These are phyloP conservation scores for Coemansia sp. DNA, from an alignment of 192 early-diverging fungal genomes.

Conservation along the genomic window DNA sequence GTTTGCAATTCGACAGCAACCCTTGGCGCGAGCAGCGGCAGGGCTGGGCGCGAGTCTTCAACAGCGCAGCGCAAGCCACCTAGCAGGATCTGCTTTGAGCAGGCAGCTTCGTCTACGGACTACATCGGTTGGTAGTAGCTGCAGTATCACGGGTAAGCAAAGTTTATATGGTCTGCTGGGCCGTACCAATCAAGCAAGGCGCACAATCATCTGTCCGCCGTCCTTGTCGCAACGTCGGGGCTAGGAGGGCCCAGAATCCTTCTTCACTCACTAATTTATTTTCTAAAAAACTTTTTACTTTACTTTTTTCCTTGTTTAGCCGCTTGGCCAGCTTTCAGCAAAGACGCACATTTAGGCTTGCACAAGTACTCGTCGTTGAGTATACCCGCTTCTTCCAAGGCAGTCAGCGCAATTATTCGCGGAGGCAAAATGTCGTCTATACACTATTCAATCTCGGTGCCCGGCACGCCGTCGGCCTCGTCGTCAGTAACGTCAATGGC, in stretches of 20 bases:
- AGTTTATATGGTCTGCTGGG: background rate
- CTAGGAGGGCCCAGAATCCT: background rate
- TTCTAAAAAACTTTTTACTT: background rate
- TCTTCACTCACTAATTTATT: background rate
- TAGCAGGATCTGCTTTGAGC: conserved; percentile 1
- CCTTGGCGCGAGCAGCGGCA: background rate
- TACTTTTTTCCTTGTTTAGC: background rate
- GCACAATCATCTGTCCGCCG: background rate
- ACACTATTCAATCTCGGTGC: conserved; percentile 45
- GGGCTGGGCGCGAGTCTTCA: background rate
- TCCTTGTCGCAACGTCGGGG: background rate
- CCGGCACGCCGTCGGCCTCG: conserved; percentile 31
- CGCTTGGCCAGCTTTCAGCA: conserved; percentile 7
- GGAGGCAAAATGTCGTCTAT: conserved; percentile 22
- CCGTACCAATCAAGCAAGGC: background rate
- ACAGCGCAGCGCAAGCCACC: background rate
- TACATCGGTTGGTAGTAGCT: background rate
- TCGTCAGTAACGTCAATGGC: conserved; percentile 33
- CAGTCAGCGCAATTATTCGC: conserved; percentile 3
- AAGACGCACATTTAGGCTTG: background rate
- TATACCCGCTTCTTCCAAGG: background rate
- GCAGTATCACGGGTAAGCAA: conserved; percentile 11
- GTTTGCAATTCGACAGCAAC: background rate
- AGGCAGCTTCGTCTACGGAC: background rate
- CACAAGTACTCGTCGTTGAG: conserved; percentile 8